Percentiles rank a stretch among this genome's conserved stretches.
phyloP scores from a whole-genome alignment of 768 basidiomycete species.

The Naganishia friedmannii region DNA sequence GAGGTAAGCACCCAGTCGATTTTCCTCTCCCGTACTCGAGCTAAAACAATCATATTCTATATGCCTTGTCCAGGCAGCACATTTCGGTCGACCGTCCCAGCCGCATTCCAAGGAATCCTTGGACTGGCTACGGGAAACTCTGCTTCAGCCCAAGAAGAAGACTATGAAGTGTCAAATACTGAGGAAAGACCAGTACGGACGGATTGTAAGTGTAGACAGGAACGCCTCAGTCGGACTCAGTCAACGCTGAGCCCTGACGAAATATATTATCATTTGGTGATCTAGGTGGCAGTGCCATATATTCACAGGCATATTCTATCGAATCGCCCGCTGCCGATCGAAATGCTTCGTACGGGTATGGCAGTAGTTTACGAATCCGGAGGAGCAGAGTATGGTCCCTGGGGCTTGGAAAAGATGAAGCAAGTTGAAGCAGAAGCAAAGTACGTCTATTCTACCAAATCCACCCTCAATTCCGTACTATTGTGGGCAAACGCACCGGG shows the following conservation, averaged over 20 bases:
- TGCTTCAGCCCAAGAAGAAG: slow-evolving; percentile 58
- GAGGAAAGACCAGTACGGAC: slow-evolving; percentile 75
- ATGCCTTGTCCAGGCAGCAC: slow-evolving; percentile 70
- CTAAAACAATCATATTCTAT: too few relatives aligned
- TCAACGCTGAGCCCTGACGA: background rate
- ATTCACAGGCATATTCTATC: slow-evolving; percentile 61
- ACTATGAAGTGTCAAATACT: slow-evolving; percentile 69
- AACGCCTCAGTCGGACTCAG: background rate
- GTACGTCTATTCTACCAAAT: slow-evolving; percentile 55
- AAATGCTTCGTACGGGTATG: slow-evolving; percentile 78
- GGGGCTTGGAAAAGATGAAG: slow-evolving; percentile 65
- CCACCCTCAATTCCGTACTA: background rate
- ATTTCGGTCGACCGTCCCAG: slow-evolving; percentile 80
- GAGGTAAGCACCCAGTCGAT: slow-evolving; percentile 59
- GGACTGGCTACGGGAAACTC: slow-evolving; percentile 55
- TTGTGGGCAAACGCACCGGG: background rate
- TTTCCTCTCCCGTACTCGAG: too few relatives aligned
- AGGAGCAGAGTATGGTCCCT: slow-evolving; percentile 74
- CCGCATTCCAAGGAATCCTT: slow-evolving; percentile 71
- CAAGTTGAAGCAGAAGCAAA: slow-evolving; percentile 65
- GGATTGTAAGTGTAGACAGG: slow-evolving; percentile 61
- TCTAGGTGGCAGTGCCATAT: slow-evolving; percentile 67
- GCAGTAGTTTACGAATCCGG: slow-evolving; percentile 71
- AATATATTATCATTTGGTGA: slow-evolving; percentile 22
- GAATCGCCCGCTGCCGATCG: slow-evolving; percentile 59